Conservation (phyloP, 108 stramenopile species). For the Nannochloropsis gaditana region DNA sequence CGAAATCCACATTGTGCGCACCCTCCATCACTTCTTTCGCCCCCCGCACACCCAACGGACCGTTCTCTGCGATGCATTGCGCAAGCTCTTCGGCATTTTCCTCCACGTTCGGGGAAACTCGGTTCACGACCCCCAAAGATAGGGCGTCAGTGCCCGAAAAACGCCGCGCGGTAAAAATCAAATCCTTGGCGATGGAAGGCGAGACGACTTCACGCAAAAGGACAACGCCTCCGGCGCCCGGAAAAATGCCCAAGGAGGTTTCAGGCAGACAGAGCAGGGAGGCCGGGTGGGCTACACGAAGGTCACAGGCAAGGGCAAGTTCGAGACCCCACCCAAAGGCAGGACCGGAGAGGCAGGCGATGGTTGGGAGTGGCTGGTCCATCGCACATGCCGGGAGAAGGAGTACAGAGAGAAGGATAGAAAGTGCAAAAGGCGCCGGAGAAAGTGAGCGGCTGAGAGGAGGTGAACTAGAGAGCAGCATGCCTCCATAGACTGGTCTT, state of each 20-base stretch:
- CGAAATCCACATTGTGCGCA: slow-evolving; percentile 12
- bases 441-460: background rate
- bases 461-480: background rate
- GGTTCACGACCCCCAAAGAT: background rate
- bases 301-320: slow-evolving; percentile 3
- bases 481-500: background rate
- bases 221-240: background rate
- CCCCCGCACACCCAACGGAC: slow-evolving; percentile 5
- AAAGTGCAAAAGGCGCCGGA: background rate
- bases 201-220: background rate
- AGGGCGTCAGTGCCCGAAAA: background rate
- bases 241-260: background rate
- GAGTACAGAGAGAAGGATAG: background rate
- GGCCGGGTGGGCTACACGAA: background rate
- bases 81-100: background rate
- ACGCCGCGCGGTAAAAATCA: background rate
- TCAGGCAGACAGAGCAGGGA: background rate
- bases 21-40: background rate
- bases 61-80: background rate
- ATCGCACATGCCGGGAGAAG: background rate
- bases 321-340: background rate
- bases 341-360: slow-evolving; percentile 11
- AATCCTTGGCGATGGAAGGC: background rate
- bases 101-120: background rate
- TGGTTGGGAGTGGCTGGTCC: background rate